phyloP scores from a whole-genome alignment of 208 protist genomes.

The Trypanosoma cruzi region DNA sequence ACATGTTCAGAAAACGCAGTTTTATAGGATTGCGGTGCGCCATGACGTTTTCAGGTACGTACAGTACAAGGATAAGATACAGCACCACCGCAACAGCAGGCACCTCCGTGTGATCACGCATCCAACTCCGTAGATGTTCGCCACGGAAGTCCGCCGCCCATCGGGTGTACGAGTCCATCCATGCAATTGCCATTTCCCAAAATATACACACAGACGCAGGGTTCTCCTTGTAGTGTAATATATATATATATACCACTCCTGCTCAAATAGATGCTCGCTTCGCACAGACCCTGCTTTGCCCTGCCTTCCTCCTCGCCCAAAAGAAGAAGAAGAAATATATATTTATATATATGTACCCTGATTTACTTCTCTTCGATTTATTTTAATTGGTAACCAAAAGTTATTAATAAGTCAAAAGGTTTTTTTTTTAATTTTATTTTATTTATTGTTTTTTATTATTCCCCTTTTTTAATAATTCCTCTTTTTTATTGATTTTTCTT shows the following conservation, averaged over 20 bases:
- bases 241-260: too few species aligned
- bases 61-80: conserved; percentile 74
- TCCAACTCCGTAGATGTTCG: conserved; percentile 39
- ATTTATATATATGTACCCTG: not conserved
- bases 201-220: not conserved
- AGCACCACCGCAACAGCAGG: conserved; percentile 42
- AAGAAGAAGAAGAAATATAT: conserved; percentile 7
- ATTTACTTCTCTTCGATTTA: too few species aligned
- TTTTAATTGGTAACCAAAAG: too few species aligned
- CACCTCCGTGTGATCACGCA: conserved; percentile 56
- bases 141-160: conserved; percentile 53
- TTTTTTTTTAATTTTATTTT: too few species aligned
- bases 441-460: too few species aligned
- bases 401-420: too few species aligned
- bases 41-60: conserved; percentile 70
- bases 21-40: conserved; percentile 54
- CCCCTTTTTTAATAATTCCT: too few species aligned
- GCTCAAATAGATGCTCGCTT: too few species aligned
- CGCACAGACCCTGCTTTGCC: too few species aligned
- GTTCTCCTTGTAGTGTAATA: not conserved
- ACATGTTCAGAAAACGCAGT: conserved; percentile 41
- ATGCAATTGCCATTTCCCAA: not conserved
- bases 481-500: too few species aligned
- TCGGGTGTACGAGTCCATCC: conserved; percentile 18
- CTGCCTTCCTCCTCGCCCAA: not conserved